These are phyloP conservation scores for Dalbergia cochinchinensis DNA, from an alignment of 306 rosid genomes.

Conservation along the genomic window DNA sequence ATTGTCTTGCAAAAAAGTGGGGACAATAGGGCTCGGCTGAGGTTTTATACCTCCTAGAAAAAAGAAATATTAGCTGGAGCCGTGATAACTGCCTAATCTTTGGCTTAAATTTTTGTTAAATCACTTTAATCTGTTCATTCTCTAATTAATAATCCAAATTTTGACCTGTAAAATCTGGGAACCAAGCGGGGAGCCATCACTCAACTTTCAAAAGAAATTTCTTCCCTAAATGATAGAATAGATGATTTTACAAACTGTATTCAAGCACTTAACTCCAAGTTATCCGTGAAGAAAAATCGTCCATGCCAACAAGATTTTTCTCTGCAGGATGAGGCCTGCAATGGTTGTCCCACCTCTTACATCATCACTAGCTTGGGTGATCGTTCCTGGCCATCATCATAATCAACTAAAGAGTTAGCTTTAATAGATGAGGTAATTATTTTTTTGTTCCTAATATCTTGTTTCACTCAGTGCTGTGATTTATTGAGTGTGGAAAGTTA, in stretches of 20 bases:
- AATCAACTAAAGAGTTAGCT: constrained; percentile 73
- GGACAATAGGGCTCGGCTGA: too few species aligned
- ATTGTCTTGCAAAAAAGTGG: too few species aligned
- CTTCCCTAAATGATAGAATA: constrained; percentile 90
- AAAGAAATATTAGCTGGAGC: too few species aligned
- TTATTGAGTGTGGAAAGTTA: constrained; percentile 2
- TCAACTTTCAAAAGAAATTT: constrained; percentile 89
- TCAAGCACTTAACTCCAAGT: constrained; percentile 84
- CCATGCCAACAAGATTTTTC: constrained; percentile 79
- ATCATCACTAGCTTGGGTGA: constrained; percentile 69
- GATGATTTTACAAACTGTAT: constrained; percentile 83
- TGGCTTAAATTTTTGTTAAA: neutral
- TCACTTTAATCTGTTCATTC: constrained; percentile 22
- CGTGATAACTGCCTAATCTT: neutral
- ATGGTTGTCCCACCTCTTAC: constrained; percentile 82
- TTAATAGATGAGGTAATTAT: constrained; percentile 79
- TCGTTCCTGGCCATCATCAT: constrained; percentile 79
- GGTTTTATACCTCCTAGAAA: too few species aligned
- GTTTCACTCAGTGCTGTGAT: constrained; percentile 8
- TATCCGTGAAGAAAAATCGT: constrained; percentile 59
- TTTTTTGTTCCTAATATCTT: constrained; percentile 18
- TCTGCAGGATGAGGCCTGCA: constrained; percentile 81
- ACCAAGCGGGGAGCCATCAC: constrained; percentile 61
- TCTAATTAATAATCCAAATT: neutral
- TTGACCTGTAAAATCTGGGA: constrained; percentile 26